Evolutionary conservation across 1,139 yeast species (phyloP).

Genomic region (Zygoascus meyerae): DNA sequence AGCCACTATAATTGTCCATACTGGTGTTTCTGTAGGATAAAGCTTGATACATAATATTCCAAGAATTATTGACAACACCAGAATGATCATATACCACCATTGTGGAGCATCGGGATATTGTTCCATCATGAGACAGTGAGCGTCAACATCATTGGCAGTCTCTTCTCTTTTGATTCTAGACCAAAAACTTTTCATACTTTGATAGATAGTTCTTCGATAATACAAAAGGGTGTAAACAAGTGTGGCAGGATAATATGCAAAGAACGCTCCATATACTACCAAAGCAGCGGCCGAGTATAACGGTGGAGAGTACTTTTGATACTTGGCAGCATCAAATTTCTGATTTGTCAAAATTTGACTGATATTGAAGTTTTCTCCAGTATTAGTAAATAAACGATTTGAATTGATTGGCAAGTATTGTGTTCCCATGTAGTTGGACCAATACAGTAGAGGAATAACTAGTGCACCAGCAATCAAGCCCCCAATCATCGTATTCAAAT

Average conservation of each 20-base stretch:
- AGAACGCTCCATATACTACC: constrained; percentile 34
- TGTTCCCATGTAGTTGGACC: constrained; percentile 46
- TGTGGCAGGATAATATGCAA: constrained; percentile 36
- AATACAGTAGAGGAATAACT: constrained; percentile 44
- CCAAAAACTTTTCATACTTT: constrained; percentile 9
- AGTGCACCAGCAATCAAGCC: constrained; percentile 38
- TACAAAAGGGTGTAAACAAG: constrained; percentile 46
- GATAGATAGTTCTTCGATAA: constrained; percentile 12
- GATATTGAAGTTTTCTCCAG: constrained; percentile 42
- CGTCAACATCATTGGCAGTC: constrained; percentile 20
- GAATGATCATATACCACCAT: constrained; percentile 46
- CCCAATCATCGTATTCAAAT: constrained; percentile 41
- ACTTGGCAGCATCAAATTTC: constrained; percentile 30
- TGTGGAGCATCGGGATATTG: constrained; percentile 57
- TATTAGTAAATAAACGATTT: constrained; percentile 44
- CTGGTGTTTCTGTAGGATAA: constrained; percentile 41
- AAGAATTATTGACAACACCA: constrained; percentile 42
- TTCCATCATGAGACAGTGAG: constrained; percentile 52
- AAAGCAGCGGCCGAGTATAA: constrained; percentile 37
- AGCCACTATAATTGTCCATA: constrained; percentile 51
- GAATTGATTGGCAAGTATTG: constrained; percentile 52
- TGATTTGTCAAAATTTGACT: constrained; percentile 38
- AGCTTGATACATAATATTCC: constrained; percentile 44
- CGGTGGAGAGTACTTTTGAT: constrained; percentile 45
- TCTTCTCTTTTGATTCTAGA: background rate